These are phyloP conservation scores for Boletus coccyginus DNA, from an alignment of 768 basidiomycete species.

Conservation along the genomic window DNA sequence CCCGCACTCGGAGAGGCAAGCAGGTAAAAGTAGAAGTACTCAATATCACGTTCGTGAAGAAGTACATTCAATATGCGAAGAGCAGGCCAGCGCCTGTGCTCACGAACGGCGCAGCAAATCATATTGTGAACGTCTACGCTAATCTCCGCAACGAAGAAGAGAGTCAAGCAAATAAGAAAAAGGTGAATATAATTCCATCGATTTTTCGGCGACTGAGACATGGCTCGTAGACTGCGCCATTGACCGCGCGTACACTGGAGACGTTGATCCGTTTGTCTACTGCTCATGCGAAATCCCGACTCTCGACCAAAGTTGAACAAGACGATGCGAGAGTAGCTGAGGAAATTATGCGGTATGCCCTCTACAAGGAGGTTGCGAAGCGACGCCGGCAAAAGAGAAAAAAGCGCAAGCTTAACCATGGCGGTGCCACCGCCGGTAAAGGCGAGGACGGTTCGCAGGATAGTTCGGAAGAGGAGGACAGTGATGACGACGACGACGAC, in stretches of 20 bases:
- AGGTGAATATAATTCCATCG: constrained; percentile 41
- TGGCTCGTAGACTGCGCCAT: constrained; percentile 77
- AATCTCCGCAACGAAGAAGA: constrained; percentile 88
- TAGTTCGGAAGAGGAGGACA: constrained; percentile 38
- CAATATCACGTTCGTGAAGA: constrained; percentile 93
- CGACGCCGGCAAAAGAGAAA: constrained; percentile 65
- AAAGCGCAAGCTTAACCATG: constrained; percentile 82
- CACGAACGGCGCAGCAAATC: constrained; percentile 91
- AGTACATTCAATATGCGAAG: constrained; percentile 98
- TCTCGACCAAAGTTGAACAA: constrained; percentile 82
- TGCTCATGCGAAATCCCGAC: constrained; percentile 93
- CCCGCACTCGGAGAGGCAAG: constrained; percentile 58
- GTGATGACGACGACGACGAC: constrained; percentile 44
- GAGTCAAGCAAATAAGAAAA: constrained; percentile 79
- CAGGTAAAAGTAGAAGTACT: constrained; percentile 76
- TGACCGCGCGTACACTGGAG: constrained; percentile 98
- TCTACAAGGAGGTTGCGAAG: constrained; percentile 96
- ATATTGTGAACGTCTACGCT: constrained; percentile 91
- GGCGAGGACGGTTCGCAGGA: constrained; percentile 47
- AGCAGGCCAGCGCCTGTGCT: constrained; percentile 79
- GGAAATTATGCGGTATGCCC: constrained; percentile 92
- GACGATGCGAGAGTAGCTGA: constrained; percentile 88
- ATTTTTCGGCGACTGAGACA: constrained; percentile 8
- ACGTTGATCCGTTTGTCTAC: constrained; percentile 97
- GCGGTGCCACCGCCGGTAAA: constrained; percentile 49